Base-by-base conservation (phyloP, 257 asterid species). In the Parsonsia alboflavescens region DNA sequence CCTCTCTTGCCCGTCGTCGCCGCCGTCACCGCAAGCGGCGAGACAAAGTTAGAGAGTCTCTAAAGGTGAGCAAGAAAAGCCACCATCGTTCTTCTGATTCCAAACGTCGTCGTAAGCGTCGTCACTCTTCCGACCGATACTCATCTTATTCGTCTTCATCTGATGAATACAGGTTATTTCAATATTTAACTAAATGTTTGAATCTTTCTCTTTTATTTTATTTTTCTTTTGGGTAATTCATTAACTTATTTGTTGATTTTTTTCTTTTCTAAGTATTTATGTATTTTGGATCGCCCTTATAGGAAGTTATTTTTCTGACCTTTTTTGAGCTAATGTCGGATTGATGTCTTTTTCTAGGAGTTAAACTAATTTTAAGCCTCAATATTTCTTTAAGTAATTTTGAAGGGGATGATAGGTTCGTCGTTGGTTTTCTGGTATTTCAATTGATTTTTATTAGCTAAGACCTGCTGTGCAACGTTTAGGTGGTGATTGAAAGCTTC, bases 51-150 rank as follows among this genome's bases (percentile, higher is more conserved):
- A 80, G 68, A 72, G 96, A 89, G 70, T 58, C 84, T 75, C 88
- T 83, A 62, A 91, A 79, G 77, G 86, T 89, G 53, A 85, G 87
- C 73, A 87, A 90, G 85, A 90, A 85, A 82, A 87, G 87, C 83
- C 89, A 87, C 69, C 79, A 66, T 24, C 81, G 77, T 48, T 72
- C 80, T 65, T 80, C 96, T 68, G 83, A 80, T 78, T 64, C 86
- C 57, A 93, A 88, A 82, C 93, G 96, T 21, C 96, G 87, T 42
- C 91, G 91, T 67, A 80, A 82, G 78, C 97, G 85, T 52, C 88
- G 79, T 75, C 82, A 96, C 74, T 84, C 97, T 4, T 82, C 92
- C n/a, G 97, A 89, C 33, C 79, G 83, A 80, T 72, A 83, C 74
- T 79, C 88, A 57, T 61, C 77, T 73, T 46, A 45, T 15, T 72